phyloP scores from a whole-genome alignment of 805 yeast species.

The Zygotorulaspora danielsina region DNA sequence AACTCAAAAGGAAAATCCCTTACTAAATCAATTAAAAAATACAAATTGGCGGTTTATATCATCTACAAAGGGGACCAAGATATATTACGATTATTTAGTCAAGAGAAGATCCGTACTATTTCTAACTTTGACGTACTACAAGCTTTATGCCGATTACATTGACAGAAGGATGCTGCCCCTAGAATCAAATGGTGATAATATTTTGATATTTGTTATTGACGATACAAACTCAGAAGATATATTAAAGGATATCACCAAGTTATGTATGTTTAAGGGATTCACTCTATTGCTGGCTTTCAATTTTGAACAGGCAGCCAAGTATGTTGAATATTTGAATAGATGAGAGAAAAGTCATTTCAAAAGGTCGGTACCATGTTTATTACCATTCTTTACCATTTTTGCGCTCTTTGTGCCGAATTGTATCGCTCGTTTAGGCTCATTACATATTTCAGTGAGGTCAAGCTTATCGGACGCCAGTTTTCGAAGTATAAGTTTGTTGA shows the following conservation, averaged over 20 bases:
- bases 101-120: slow-evolving; percentile 55
- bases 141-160: slow-evolving; percentile 71
- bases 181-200: slow-evolving; percentile 43
- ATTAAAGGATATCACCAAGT: slow-evolving; percentile 38
- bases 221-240: slow-evolving; percentile 52
- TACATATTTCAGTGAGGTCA: slow-evolving; percentile 51
- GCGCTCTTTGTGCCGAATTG: slow-evolving; percentile 97
- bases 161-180: slow-evolving; percentile 49
- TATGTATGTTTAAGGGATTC: slow-evolving; percentile 41
- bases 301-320: slow-evolving; percentile 52
- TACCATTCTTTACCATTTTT: slow-evolving; percentile 77
- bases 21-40: slow-evolving; percentile 50
- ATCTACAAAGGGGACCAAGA: slow-evolving; percentile 37
- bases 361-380: slow-evolving; percentile 69
- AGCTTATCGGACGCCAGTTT: slow-evolving; percentile 48
- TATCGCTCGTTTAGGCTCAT: slow-evolving; percentile 87
- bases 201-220: slow-evolving; percentile 61
- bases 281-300: slow-evolving; percentile 42
- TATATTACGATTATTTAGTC: slow-evolving; percentile 60
- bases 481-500: slow-evolving; percentile 57
- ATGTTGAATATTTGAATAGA: slow-evolving; percentile 34
- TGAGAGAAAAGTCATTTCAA: slow-evolving; percentile 17
- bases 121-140: slow-evolving; percentile 66
- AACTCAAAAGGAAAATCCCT: slow-evolving; percentile 70
- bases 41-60: slow-evolving; percentile 50